phyloP scores from a whole-genome alignment of 768 basidiomycete genomes.

The Exsudoporus frostii region DNA sequence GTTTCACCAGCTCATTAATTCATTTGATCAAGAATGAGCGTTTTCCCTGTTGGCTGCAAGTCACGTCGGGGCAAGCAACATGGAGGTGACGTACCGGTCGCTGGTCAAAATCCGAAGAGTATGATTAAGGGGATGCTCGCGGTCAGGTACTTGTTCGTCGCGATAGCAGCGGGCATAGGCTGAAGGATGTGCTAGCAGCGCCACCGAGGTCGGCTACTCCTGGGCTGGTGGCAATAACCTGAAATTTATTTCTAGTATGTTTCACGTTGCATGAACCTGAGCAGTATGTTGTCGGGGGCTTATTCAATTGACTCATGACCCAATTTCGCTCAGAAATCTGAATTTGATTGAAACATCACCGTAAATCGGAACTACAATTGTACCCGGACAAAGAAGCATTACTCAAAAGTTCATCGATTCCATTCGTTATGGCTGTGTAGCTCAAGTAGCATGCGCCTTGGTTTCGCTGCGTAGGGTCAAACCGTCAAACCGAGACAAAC shows the following conservation, averaged over 20 bases:
- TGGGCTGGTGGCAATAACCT: no score
- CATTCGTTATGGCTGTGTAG: background rate
- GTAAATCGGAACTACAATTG: background rate
- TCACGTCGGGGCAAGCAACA: background rate
- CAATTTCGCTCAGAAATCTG: background rate
- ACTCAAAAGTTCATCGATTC: background rate
- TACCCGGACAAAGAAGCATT: background rate
- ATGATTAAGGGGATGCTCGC: background rate
- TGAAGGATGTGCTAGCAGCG: background rate
- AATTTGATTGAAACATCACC: background rate
- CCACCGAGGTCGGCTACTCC: background rate
- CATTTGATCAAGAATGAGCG: background rate
- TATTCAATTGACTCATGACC: background rate
- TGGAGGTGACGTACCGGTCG: background rate
- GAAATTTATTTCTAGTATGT: no score
- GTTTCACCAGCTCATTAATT: background rate
- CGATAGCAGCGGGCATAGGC: no score
- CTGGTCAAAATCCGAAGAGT: background rate
- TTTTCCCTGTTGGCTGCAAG: background rate
- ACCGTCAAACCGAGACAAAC: background rate
- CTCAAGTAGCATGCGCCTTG: background rate
- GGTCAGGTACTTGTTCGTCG: background rate
- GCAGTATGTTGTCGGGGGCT: no score
- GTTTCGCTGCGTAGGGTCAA: conserved; percentile 11
- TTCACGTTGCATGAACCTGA: no score